phyloP scores from a whole-genome alignment of 2,329 filamentous ascomycete genomes.

The Penicillium sp. region DNA sequence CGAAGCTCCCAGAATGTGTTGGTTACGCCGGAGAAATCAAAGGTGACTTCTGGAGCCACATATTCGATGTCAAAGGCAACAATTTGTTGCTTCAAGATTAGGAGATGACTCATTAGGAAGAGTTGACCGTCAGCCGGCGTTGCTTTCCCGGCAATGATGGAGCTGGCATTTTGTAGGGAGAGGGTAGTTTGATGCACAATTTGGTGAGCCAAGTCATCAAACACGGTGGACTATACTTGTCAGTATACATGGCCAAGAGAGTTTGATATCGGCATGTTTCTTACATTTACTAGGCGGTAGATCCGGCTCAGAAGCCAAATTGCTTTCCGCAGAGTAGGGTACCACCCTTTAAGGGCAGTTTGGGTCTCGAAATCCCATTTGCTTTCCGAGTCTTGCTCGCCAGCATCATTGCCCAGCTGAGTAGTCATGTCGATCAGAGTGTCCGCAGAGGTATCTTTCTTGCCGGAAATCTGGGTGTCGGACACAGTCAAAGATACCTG shows the following conservation, averaged over 20 bases:
- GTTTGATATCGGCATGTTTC: background rate
- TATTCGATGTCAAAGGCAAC: conserved; percentile 92
- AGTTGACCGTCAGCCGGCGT: conserved; percentile 74
- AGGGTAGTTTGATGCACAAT: conserved; percentile 90
- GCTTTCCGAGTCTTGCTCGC: conserved; percentile 47
- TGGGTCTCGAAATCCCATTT: conserved; percentile 59
- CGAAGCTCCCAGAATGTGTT: conserved; percentile 69
- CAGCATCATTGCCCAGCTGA: conserved; percentile 53
- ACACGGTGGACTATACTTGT: conserved; percentile 59
- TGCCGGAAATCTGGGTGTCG: conserved; percentile 55
- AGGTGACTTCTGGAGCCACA: conserved; percentile 63
- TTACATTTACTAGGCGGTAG: conserved; percentile 68
- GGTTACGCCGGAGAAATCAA: conserved; percentile 67
- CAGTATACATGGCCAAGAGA: conserved; percentile 7
- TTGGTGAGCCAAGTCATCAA: conserved; percentile 71
- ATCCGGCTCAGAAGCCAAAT: conserved; percentile 70
- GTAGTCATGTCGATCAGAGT: conserved; percentile 46
- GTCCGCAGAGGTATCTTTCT: conserved; percentile 47
- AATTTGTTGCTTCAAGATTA: conserved; percentile 93
- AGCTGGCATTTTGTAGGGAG: conserved; percentile 76
- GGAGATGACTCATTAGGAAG: conserved; percentile 91
- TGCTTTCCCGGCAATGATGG: conserved; percentile 65
- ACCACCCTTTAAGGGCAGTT: conserved; percentile 62
- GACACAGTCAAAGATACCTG: conserved; percentile 44
- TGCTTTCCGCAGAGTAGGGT: conserved; percentile 66